Percentiles rank a stretch among this genome's conserved stretches.
Conservation (phyloP, 2,329 filamentous ascomycete species). For the Fusarium nygamai region DNA sequence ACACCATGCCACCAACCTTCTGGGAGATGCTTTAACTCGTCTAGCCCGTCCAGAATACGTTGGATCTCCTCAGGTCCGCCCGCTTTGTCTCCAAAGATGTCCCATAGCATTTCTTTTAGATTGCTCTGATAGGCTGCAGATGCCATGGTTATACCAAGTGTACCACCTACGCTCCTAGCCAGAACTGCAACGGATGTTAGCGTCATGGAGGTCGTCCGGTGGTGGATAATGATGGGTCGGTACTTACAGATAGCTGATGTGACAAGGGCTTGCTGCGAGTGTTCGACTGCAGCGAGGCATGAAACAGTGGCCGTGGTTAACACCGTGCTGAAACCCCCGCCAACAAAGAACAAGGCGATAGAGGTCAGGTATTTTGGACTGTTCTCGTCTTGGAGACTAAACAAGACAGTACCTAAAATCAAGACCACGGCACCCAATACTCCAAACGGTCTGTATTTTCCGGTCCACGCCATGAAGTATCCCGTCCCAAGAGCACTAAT, state of each 20-base stretch:
- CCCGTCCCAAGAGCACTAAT: background rate
- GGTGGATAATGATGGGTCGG: background rate
- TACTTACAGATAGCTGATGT: background rate
- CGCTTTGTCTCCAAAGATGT: background rate
- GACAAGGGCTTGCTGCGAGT: background rate
- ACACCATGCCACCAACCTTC: background rate
- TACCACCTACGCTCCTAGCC: background rate
- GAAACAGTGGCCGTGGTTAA: background rate
- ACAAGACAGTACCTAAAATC: background rate
- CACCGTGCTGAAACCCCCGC: background rate
- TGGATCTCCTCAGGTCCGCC: background rate
- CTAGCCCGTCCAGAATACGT: background rate
- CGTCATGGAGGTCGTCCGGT: background rate
- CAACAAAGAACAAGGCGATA: background rate
- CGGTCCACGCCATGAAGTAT: background rate
- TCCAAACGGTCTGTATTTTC: background rate
- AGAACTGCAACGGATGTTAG: background rate
- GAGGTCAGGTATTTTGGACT: background rate
- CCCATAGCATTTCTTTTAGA: background rate
- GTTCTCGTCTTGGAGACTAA: background rate
- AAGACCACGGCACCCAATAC: background rate
- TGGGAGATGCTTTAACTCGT: background rate
- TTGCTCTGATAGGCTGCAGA: background rate
- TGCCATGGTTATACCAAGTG: background rate
- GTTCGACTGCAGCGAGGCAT: background rate